Percentiles rank a stretch among this genome's conserved stretches.
phyloP scores from a whole-genome alignment of 306 rosid genomes.

The Carpinus fangiana region DNA sequence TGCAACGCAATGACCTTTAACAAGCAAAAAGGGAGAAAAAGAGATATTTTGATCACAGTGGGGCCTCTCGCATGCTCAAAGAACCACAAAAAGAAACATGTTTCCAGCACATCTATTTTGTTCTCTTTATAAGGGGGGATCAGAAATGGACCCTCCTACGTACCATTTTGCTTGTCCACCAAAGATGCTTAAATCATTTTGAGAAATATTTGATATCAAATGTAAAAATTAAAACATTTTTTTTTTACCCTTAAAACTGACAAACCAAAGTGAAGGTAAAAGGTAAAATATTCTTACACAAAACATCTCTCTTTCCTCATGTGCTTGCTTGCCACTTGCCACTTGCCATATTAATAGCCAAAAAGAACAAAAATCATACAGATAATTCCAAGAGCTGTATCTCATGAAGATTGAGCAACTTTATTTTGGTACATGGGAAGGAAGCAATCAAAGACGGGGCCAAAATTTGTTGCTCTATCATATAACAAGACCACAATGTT shows the following conservation, averaged over 20 bases:
- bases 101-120: not conserved
- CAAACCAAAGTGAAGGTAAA: not conserved
- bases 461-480: slow-evolving; percentile 3
- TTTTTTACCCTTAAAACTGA: no score
- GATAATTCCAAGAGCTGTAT: not conserved
- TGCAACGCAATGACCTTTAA: no score
- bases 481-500: not conserved
- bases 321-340: not conserved
- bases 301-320: not conserved
- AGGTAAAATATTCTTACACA: not conserved
- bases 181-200: no score
- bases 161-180: no score
- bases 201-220: no score
- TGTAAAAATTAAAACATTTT: no score
- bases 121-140: not conserved
- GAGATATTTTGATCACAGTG: not conserved
- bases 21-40: not conserved
- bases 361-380: not conserved
- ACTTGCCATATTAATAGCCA: not conserved
- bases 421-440: slow-evolving; percentile 5
- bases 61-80: not conserved
- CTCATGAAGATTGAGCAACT: not conserved
- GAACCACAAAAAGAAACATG: not conserved
- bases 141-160: not conserved
- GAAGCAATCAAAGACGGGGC: not conserved